phyloP scores from a whole-genome alignment of 1,284 basidiomycete genomes.

The Neotropicomus parvogracilis region DNA sequence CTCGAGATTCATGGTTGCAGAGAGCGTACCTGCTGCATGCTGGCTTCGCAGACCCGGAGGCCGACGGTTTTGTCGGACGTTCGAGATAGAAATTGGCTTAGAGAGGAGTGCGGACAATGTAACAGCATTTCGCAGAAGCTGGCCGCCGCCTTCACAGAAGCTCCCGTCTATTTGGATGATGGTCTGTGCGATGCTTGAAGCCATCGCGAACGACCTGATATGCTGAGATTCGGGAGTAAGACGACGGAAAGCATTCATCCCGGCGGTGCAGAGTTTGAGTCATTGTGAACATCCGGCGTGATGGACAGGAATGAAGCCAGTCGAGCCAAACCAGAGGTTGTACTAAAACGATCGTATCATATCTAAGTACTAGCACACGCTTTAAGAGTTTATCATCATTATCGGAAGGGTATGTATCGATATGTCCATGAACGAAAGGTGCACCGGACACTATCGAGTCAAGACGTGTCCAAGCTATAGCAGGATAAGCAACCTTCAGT shows the following conservation, averaged over 20 bases:
- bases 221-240: too few relatives aligned
- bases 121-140: conserved; percentile 64
- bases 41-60: conserved; percentile 65
- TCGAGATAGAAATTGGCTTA: conserved; percentile 54
- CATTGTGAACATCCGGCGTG: too few relatives aligned
- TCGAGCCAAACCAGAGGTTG: background rate
- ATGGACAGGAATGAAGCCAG: too few relatives aligned
- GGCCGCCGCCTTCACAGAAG: conserved; percentile 61
- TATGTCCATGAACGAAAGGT: background rate
- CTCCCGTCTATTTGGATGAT: conserved; percentile 40
- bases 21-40: conserved; percentile 56
- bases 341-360: background rate
- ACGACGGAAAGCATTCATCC: too few relatives aligned
- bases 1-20: background rate
- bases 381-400: background rate
- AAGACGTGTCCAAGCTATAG: conserved; percentile 30
- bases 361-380: background rate
- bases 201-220: conserved; percentile 10
- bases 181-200: conserved; percentile 7
- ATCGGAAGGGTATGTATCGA: background rate
- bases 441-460: conserved; percentile 17
- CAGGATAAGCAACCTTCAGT: conserved; percentile 8
- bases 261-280: too few relatives aligned
- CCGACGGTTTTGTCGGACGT: conserved; percentile 53
- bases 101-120: conserved; percentile 57